These are phyloP conservation scores for Acacia melanoxylon DNA, from an alignment of 306 rosid genomes.

Conservation along the genomic window DNA sequence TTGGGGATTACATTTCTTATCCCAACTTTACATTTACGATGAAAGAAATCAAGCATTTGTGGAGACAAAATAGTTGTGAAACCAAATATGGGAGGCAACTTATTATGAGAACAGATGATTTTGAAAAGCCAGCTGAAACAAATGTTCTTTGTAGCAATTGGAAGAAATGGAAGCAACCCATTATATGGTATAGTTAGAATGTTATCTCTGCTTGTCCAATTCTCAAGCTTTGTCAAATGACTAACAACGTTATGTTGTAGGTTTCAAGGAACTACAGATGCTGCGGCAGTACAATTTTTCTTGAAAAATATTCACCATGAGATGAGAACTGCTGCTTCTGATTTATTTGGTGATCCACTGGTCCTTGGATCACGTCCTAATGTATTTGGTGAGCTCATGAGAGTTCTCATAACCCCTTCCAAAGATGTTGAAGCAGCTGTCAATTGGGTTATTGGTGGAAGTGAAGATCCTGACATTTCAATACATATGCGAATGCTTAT, in stretches of 20 bases:
- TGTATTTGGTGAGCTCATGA: conserved; percentile 95
- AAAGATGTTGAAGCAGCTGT: conserved; percentile 81
- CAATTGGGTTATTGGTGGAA: conserved; percentile 69
- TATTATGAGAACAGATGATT: conserved; percentile 87
- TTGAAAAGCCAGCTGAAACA: conserved; percentile 83
- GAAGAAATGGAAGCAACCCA: conserved; percentile 90
- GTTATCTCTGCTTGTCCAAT: conserved; percentile 17
- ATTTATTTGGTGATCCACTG: conserved; percentile 66
- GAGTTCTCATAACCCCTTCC: conserved; percentile 82
- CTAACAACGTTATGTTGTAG: conserved; percentile 48
- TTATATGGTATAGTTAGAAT: conserved; percentile 69
- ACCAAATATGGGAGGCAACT: conserved; percentile 66
- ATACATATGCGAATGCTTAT: conserved; percentile 97
- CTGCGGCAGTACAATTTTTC: conserved; percentile 86
- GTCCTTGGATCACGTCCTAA: conserved; percentile 69
- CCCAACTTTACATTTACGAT: conserved; percentile 75
- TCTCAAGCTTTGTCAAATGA: conserved; percentile 34
- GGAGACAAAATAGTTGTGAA: conserved; percentile 82
- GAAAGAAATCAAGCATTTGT: conserved; percentile 87
- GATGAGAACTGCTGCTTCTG: conserved; percentile 78
- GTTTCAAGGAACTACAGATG: conserved; percentile 96
- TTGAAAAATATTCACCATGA: conserved; percentile 79
- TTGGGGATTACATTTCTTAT: conserved; percentile 82
- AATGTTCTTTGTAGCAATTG: conserved; percentile 91
- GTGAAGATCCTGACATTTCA: conserved; percentile 79